Evolutionary conservation across 2,329 filamentous ascomycete species (phyloP).

Genomic region (Colletotrichum sansevieriae): DNA sequence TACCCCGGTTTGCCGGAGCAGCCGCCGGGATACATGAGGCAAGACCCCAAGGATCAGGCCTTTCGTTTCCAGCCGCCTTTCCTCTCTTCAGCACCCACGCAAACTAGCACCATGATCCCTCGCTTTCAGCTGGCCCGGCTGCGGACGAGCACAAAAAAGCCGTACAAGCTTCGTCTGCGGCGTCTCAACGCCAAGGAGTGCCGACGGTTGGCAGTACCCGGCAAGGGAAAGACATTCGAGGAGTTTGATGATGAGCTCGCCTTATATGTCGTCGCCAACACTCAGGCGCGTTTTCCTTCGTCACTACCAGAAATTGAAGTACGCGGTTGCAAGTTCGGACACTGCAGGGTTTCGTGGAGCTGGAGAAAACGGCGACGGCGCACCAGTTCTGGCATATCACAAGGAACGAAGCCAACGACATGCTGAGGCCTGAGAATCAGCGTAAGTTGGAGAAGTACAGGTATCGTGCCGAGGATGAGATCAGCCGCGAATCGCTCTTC

Average conservation of each 20-base stretch:
- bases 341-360: slow-evolving; percentile 15
- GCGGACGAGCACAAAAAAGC: not conserved
- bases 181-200: slow-evolving; percentile 17
- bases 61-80: slow-evolving; percentile 14
- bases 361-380: slow-evolving; percentile 18
- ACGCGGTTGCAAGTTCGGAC: slow-evolving; percentile 22
- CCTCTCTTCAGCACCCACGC: slow-evolving; percentile 5
- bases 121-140: slow-evolving; percentile 20
- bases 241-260: slow-evolving; percentile 28
- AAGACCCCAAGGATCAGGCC: slow-evolving; percentile 17
- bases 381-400: slow-evolving; percentile 43
- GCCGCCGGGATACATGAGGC: slow-evolving; percentile 1
- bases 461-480: slow-evolving; percentile 26
- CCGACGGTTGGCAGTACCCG: not conserved
- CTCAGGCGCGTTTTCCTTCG: not conserved
- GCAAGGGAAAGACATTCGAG: not conserved
- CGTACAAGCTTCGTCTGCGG: slow-evolving; percentile 25
- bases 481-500: slow-evolving; percentile 19
- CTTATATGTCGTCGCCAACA: slow-evolving; percentile 22
- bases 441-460: slow-evolving; percentile 17
- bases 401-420: slow-evolving; percentile 21
- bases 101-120: not conserved
- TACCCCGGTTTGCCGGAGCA: not conserved
- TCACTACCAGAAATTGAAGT: slow-evolving; percentile 20
- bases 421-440: slow-evolving; percentile 13